phyloP scores from a whole-genome alignment of 2,329 filamentous ascomycete genomes.

The Aspergillus thermomutatus region DNA sequence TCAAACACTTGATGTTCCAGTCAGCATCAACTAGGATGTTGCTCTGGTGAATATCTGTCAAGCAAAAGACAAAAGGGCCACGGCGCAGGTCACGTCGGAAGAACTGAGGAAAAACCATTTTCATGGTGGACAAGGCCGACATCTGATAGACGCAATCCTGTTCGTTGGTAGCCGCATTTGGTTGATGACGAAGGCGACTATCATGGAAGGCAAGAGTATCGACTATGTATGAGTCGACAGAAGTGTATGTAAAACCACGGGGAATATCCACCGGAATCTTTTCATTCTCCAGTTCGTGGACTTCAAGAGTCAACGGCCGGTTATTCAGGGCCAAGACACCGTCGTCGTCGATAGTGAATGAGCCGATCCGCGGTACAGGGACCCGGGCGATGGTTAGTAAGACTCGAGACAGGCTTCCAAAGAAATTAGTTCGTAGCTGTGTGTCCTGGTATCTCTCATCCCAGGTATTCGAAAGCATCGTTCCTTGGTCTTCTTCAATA shows the following conservation, averaged over 20 bases:
- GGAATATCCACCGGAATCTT: constrained; percentile 9
- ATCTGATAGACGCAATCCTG: constrained; percentile 11
- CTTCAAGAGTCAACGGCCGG: constrained; percentile 9
- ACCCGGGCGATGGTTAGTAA: constrained; percentile 13
- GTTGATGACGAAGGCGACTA: constrained; percentile 16
- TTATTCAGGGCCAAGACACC: constrained; percentile 17
- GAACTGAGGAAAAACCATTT: constrained; percentile 24
- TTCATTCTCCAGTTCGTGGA: constrained; percentile 10
- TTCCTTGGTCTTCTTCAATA: constrained; percentile 11
- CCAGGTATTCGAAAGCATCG: constrained; percentile 23
- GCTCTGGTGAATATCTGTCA: constrained; percentile 42
- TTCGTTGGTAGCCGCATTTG: constrained; percentile 20
- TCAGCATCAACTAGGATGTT: constrained; percentile 23
- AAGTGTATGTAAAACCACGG: constrained; percentile 1
- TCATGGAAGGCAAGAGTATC: constrained; percentile 7
- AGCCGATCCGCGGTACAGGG: constrained; percentile 33
- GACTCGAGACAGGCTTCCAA: constrained; percentile 14
- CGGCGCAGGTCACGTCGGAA: constrained; percentile 26
- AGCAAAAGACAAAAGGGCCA: constrained; percentile 33
- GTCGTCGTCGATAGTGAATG: constrained; percentile 24
- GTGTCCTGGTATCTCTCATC: constrained; percentile 5
- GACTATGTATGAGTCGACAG: constrained; percentile 6
- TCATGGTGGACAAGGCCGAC: constrained; percentile 25
- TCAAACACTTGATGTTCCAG: constrained; percentile 20
- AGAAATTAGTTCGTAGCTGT: constrained; percentile 16